These are phyloP conservation scores for Picea abies DNA, from an alignment of 83 land plant species.

Conservation along the genomic window DNA sequence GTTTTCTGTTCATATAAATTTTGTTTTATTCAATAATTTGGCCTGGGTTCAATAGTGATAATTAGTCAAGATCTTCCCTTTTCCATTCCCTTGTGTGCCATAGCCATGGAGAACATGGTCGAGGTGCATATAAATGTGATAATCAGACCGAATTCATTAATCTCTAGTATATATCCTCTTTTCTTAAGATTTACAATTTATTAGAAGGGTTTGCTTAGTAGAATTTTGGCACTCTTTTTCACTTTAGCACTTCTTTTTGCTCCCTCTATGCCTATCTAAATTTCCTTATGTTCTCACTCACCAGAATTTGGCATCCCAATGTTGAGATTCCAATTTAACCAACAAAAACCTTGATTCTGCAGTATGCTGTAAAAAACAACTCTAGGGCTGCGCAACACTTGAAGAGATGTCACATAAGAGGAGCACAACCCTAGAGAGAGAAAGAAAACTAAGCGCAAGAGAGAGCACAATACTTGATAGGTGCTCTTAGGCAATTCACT, in stretches of 20 bases:
- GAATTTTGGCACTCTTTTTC: neutral
- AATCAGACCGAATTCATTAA: neutral
- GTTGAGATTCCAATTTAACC: too few relatives aligned
- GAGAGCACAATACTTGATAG: too few relatives aligned
- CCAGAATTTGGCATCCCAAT: neutral
- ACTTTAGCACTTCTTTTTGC: neutral
- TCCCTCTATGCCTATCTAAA: neutral
- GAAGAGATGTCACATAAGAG: too few relatives aligned
- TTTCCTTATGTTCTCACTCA: neutral
- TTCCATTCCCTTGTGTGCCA: neutral
- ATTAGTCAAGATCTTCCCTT: neutral
- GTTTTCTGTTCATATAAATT: neutral
- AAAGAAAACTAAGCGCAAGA: too few relatives aligned
- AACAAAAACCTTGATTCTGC: too few relatives aligned
- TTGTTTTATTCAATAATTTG: neutral
- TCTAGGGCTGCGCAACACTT: too few relatives aligned
- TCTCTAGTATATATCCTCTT: neutral
- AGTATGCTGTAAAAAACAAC: too few relatives aligned
- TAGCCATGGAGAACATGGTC: neutral
- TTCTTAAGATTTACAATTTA: too few relatives aligned
- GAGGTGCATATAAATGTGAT: neutral
- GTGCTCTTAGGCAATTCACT: too few relatives aligned
- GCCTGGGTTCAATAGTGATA: neutral
- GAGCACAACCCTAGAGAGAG: too few relatives aligned
- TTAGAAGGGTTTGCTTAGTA: neutral